Evolutionary conservation across 2,329 filamentous ascomycete species (phyloP).

Genomic region (Aspergillus fumigatiaffinis): DNA sequence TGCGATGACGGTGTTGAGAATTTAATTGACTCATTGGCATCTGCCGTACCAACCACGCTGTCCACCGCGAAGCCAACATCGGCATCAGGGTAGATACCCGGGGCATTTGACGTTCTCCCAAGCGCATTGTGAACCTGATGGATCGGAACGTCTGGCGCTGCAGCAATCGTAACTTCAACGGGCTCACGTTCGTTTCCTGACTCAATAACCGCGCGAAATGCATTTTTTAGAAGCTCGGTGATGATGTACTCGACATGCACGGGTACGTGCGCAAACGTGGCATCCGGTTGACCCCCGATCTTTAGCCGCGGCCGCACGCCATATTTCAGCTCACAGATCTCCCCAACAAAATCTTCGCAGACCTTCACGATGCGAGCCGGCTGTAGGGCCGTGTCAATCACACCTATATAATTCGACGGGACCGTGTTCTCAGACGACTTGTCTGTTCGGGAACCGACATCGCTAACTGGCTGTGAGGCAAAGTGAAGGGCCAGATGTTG

Average conservation of each 20-base stretch:
- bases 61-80: conserved; percentile 31
- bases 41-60: conserved; percentile 22
- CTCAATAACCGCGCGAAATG: conserved; percentile 90
- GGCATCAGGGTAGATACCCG: conserved; percentile 17
- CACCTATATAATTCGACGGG: conserved; percentile 72
- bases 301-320: conserved; percentile 76
- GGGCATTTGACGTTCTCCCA: conserved; percentile 13
- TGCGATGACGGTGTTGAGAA: conserved; percentile 52
- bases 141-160: conserved; percentile 51
- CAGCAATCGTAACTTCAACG: conserved; percentile 88
- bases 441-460: conserved; percentile 35
- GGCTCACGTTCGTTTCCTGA: conserved; percentile 73
- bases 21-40: conserved; percentile 31
- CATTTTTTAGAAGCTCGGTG: conserved; percentile 94
- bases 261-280: conserved; percentile 89
- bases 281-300: conserved; percentile 79
- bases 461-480: conserved; percentile 67
- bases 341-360: conserved; percentile 86
- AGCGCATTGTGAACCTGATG: conserved; percentile 41
- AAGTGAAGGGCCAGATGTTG: conserved; percentile 91
- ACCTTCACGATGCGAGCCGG: conserved; percentile 77
- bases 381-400: conserved; percentile 85
- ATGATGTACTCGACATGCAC: conserved; percentile 97
- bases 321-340: conserved; percentile 96
- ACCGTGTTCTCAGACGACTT: conserved; percentile 19